phyloP scores from a whole-genome alignment of 1,139 yeast species.

The Debaryomycetaceae sp. region DNA sequence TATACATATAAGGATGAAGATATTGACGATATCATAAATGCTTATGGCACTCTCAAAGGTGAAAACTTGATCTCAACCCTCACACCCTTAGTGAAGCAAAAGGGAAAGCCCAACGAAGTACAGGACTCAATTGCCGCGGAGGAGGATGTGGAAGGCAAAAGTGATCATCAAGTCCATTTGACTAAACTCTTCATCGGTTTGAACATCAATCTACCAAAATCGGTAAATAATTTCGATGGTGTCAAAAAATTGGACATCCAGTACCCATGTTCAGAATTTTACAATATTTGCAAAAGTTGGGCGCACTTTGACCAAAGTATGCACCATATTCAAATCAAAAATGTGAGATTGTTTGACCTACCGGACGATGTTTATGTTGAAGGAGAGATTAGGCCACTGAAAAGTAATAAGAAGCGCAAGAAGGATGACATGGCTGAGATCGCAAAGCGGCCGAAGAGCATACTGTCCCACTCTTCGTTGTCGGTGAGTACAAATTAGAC shows the following conservation, averaged over 20 bases:
- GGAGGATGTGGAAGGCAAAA: slow-evolving; percentile 18
- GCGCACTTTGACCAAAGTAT: slow-evolving; percentile 55
- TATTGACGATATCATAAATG: slow-evolving; percentile 49
- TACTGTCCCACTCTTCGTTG: slow-evolving; percentile 9
- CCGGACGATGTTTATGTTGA: slow-evolving; percentile 82
- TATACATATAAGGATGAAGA: slow-evolving; percentile 45
- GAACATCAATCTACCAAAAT: slow-evolving; percentile 48
- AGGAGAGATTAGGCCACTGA: slow-evolving; percentile 70
- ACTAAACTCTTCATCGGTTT: slow-evolving; percentile 81
- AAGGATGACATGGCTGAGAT: slow-evolving; percentile 10
- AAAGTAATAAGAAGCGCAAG: slow-evolving; percentile 31
- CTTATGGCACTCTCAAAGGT: slow-evolving; percentile 47
- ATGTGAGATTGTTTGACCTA: slow-evolving; percentile 74
- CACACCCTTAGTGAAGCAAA: slow-evolving; percentile 15
- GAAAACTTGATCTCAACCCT: slow-evolving; percentile 19
- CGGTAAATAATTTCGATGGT: slow-evolving; percentile 29
- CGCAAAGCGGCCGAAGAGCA: slow-evolving; percentile 18
- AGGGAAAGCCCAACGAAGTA: too few relatives aligned
- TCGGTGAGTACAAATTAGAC: slow-evolving; percentile 5
- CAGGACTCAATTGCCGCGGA: slow-evolving; percentile 10
- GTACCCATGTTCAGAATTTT: slow-evolving; percentile 88
- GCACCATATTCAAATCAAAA: slow-evolving; percentile 64
- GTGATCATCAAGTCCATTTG: slow-evolving; percentile 47
- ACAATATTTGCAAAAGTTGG: slow-evolving; percentile 73
- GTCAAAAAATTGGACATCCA: slow-evolving; percentile 78